These are phyloP conservation scores for Tranzscheliella williamsii DNA, from an alignment of 1,284 basidiomycete genomes.

Conservation along the genomic window DNA sequence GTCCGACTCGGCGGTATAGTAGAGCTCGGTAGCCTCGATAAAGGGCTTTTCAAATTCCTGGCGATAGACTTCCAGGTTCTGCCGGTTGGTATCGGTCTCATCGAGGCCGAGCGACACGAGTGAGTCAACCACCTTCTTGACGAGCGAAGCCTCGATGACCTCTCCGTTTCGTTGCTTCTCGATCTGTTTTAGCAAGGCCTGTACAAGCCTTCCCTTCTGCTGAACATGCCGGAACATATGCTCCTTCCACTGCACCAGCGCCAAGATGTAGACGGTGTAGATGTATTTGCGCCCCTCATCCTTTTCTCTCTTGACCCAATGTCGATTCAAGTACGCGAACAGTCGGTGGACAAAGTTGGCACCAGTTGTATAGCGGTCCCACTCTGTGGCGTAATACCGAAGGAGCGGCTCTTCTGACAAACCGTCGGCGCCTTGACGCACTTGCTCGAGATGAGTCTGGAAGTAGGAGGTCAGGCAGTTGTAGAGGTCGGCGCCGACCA, in stretches of 20 bases:
- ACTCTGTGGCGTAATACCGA: constrained; percentile 87
- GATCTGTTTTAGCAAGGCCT: constrained; percentile 84
- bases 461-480: constrained; percentile 85
- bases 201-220: constrained; percentile 75
- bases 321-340: constrained; percentile 95
- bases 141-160: constrained; percentile 84
- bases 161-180: constrained; percentile 93
- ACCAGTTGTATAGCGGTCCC: constrained; percentile 95
- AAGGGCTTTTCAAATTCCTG: constrained; percentile 89
- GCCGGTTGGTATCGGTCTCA: constrained; percentile 84
- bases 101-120: constrained; percentile 93
- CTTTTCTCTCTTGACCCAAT: constrained; percentile 98
- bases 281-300: constrained; percentile 96
- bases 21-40: constrained; percentile 82
- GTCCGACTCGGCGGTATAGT: constrained; percentile 89
- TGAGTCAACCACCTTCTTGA: constrained; percentile 95
- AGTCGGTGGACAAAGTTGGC: constrained; percentile 82
- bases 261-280: constrained; percentile 93
- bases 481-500: constrained; percentile 94
- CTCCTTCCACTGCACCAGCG: constrained; percentile 91
- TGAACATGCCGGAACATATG: constrained; percentile 90
- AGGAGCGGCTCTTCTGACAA: constrained; percentile 85
- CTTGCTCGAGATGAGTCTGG: constrained; percentile 64
- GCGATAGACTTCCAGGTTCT: constrained; percentile 91
- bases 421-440: constrained; percentile 71